Evolutionary conservation across 139 green algal species (phyloP).

Genomic region (Gonium pectorale): DNA sequence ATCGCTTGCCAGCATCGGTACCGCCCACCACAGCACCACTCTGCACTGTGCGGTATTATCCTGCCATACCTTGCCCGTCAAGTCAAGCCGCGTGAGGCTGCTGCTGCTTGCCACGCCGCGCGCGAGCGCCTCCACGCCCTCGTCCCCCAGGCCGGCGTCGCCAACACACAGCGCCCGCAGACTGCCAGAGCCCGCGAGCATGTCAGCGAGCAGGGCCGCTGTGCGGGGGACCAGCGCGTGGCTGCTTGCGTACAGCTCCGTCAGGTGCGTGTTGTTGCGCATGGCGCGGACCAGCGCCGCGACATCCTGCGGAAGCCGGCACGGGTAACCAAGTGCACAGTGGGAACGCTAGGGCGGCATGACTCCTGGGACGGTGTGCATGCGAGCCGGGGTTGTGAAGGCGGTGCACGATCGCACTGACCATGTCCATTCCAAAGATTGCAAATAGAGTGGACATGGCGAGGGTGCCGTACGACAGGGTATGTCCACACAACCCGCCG

Average conservation of each 20-base stretch:
- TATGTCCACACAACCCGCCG: background rate
- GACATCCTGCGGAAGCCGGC: constrained; percentile 34
- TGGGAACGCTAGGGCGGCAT: too few species aligned
- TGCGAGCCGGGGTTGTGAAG: background rate
- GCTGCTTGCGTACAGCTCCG: constrained; percentile 53
- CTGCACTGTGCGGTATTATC: too few species aligned
- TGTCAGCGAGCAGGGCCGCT: constrained; percentile 20
- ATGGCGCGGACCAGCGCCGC: constrained; percentile 29
- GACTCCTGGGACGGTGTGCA: background rate
- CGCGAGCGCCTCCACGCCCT: constrained; percentile 26
- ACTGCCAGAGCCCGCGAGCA: constrained; percentile 18
- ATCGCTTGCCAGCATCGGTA: too few species aligned
- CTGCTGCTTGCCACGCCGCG: background rate
- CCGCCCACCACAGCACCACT: too few species aligned
- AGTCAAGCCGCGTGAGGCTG: constrained; percentile 29
- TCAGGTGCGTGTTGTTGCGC: constrained; percentile 45
- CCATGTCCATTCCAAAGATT: background rate
- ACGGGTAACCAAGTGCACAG: too few species aligned
- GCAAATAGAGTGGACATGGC: background rate
- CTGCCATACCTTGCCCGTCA: constrained; percentile 40
- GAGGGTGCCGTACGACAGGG: background rate
- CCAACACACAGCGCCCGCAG: constrained; percentile 55
- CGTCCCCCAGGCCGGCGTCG: constrained; percentile 54
- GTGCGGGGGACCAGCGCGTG: constrained; percentile 44
- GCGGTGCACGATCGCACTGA: background rate